Conservation (phyloP, 2,329 filamentous ascomycete genomes). For the Pyrenophora tritici-repentis region DNA sequence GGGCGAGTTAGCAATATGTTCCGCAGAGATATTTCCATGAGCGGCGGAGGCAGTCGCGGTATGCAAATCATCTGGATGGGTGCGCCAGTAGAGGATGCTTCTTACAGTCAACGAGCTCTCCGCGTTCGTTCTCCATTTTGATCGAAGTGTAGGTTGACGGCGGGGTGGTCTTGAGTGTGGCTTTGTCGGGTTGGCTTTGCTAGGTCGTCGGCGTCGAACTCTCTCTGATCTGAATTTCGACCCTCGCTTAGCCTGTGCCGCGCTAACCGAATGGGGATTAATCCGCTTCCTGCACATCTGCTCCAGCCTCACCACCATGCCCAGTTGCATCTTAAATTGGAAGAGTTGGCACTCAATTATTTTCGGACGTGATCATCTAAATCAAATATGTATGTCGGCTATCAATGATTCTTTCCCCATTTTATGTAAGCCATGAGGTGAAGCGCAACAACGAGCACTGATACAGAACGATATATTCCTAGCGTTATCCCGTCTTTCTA, state of each 20-base stretch:
- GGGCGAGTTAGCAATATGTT: constrained; percentile 21
- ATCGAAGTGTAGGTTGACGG: constrained; percentile 34
- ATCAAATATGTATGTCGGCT: too few species aligned
- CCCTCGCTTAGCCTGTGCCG: constrained; percentile 12
- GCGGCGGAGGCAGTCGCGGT: constrained; percentile 61
- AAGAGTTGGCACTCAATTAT: too few species aligned
- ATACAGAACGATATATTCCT: too few species aligned
- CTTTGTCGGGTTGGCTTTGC: constrained; percentile 33
- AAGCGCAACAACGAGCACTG: too few species aligned
- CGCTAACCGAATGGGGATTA: constrained; percentile 2
- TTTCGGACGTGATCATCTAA: too few species aligned
- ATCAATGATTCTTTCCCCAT: too few species aligned
- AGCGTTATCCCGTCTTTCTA: too few species aligned
- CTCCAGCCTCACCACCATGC: background rate
- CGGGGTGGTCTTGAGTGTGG: constrained; percentile 30
- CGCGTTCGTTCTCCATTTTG: constrained; percentile 99
- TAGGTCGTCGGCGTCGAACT: constrained; percentile 21
- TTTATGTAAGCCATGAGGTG: too few species aligned
- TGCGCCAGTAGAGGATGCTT: constrained; percentile 1
- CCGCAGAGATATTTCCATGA: constrained; percentile 36
- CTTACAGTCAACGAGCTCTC: constrained; percentile 89
- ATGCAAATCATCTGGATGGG: background rate
- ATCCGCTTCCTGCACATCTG: background rate
- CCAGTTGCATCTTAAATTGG: background rate
- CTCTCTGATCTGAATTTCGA: constrained; percentile 26